These are phyloP conservation scores for Pseudotsuga menziesii DNA, from an alignment of 75 land plant species.

Conservation along the genomic window DNA sequence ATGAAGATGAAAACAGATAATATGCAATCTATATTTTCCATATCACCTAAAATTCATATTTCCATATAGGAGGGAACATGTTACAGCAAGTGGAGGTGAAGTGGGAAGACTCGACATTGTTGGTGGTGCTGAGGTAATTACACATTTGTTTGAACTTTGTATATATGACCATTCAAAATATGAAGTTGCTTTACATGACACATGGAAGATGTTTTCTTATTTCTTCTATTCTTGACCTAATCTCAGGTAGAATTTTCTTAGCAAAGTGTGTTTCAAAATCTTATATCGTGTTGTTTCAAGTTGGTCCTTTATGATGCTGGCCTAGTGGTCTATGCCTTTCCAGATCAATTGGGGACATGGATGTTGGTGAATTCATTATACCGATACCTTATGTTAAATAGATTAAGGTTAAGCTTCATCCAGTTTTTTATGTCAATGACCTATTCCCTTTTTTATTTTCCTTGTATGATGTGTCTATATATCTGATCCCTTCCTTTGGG, in stretches of 20 bases:
- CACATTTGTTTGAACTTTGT: background rate
- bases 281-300: constrained; percentile 31
- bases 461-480: background rate
- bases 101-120: constrained; percentile 78
- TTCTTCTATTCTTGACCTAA: background rate
- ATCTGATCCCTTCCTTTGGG: background rate
- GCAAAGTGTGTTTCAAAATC: background rate
- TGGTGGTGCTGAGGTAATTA: constrained; percentile 76
- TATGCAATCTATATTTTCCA: background rate
- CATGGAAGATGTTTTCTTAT: background rate
- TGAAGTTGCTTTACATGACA: background rate
- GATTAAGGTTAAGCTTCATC: constrained; percentile 60
- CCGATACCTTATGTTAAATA: constrained; percentile 88
- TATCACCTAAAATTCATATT: background rate
- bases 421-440: background rate
- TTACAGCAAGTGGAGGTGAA: constrained; percentile 90
- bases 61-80: constrained; percentile 74
- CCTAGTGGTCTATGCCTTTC: constrained; percentile 96
- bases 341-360: constrained; percentile 89
- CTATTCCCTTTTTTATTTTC: background rate
- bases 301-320: constrained; percentile 95
- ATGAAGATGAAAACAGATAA: constrained; percentile 2
- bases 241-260: background rate
- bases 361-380: constrained; percentile 90
- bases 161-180: background rate